These are phyloP conservation scores for Blastocystis sp. DNA, from an alignment of 352 stramenopile species.

Conservation along the genomic window DNA sequence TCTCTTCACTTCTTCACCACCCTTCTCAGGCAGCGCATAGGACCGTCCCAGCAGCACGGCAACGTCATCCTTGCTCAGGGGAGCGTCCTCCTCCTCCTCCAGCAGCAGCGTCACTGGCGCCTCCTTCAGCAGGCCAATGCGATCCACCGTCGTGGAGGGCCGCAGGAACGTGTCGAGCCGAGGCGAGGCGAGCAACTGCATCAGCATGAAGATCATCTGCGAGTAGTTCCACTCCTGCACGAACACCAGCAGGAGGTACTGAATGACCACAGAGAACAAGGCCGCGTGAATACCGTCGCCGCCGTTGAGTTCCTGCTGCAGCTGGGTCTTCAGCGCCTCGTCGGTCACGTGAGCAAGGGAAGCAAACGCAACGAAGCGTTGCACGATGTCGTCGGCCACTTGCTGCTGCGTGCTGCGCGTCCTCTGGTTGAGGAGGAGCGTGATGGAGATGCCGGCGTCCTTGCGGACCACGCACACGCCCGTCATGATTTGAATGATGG, in stretches of 20 bases:
- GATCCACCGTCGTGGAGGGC: background rate
- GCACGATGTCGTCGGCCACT: background rate
- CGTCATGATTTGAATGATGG: background rate
- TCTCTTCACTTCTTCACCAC: background rate
- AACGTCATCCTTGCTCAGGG: background rate
- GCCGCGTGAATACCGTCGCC: background rate
- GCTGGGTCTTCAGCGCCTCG: background rate
- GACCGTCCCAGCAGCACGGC: background rate
- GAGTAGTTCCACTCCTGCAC: slow-evolving; percentile 9
- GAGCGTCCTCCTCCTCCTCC: background rate
- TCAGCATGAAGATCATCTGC: background rate
- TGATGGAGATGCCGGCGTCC: background rate
- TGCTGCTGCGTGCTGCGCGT: background rate
- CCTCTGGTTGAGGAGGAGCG: background rate
- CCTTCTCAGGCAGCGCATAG: background rate
- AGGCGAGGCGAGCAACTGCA: background rate
- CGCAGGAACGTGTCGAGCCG: background rate
- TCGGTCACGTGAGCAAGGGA: background rate
- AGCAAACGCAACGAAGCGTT: background rate
- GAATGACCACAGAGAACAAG: background rate
- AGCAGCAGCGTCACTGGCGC: background rate
- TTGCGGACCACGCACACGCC: background rate
- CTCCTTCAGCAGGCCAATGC: background rate
- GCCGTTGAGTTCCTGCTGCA: background rate
- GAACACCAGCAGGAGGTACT: background rate